Conservation (phyloP, 2,329 filamentous ascomycete species). For the Claviceps capensis region DNA sequence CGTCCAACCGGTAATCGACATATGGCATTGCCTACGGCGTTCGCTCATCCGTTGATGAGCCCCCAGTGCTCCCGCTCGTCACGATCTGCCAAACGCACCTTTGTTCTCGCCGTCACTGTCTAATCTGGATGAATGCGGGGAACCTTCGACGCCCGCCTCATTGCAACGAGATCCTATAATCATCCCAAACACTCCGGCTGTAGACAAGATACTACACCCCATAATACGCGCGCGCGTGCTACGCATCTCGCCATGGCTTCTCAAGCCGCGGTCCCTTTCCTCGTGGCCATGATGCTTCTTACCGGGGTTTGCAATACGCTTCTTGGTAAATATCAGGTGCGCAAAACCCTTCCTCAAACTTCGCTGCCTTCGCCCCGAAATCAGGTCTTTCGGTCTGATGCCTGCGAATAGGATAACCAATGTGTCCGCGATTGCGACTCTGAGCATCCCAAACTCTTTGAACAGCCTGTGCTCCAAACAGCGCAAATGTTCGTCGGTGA, state of each 20-base stretch:
- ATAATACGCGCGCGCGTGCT: background rate
- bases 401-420: constrained; percentile 67
- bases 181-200: background rate
- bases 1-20: background rate
- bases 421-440: constrained; percentile 83
- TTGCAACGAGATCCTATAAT: background rate
- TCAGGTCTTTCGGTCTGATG: background rate
- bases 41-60: background rate
- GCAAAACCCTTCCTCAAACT: constrained; percentile 9
- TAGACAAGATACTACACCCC: background rate
- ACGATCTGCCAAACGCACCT: background rate
- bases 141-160: background rate
- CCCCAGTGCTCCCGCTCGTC: background rate
- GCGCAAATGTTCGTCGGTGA: constrained; percentile 98
- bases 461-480: constrained; percentile 92
- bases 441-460: constrained; percentile 58
- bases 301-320: constrained; percentile 96
- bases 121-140: too few species aligned
- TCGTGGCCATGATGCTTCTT: constrained; percentile 92
- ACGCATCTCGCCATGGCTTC: constrained; percentile 44
- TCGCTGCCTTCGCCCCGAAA: background rate
- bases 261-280: constrained; percentile 60
- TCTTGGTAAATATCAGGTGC: constrained; percentile 87
- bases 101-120: background rate
- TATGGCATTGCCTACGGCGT: background rate